Conservation (phyloP, 768 basidiomycete species). For the Boletus tomentosulus region DNA sequence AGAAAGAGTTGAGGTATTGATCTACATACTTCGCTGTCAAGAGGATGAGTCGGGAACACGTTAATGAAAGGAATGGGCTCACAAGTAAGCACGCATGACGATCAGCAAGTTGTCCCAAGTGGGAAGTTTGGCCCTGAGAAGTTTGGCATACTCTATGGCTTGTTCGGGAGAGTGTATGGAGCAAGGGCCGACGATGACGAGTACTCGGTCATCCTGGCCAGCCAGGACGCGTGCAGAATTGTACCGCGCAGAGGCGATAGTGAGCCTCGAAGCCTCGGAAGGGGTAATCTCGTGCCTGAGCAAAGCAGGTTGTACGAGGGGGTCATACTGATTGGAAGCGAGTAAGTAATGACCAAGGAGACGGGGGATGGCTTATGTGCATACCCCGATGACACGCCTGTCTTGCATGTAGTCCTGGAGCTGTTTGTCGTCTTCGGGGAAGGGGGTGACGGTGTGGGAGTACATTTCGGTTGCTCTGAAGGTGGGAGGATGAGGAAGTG, state of each 20-base stretch:
- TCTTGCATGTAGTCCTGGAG: slow-evolving; percentile 76
- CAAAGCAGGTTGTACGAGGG: slow-evolving; percentile 90
- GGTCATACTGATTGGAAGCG: slow-evolving; percentile 66
- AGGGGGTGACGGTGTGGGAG: slow-evolving; percentile 51
- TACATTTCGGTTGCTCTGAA: slow-evolving; percentile 8
- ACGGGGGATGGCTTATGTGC: slow-evolving; percentile 17
- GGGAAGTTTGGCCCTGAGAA: slow-evolving; percentile 63
- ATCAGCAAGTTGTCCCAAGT: slow-evolving; percentile 77
- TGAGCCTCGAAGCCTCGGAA: slow-evolving; percentile 57
- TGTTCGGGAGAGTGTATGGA: slow-evolving; percentile 88
- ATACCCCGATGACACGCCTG: slow-evolving; percentile 73
- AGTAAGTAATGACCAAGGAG: slow-evolving; percentile 5
- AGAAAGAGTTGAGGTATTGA: not conserved
- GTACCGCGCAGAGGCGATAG: slow-evolving; percentile 77
- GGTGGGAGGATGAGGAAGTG: not conserved
- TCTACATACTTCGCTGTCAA: slow-evolving; percentile 38
- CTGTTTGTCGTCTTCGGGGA: slow-evolving; percentile 60
- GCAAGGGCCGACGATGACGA: slow-evolving; percentile 95
- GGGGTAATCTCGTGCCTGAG: slow-evolving; percentile 84
- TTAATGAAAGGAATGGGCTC: slow-evolving; percentile 33
- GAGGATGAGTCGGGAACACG: slow-evolving; percentile 30
- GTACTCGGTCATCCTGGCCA: slow-evolving; percentile 78
- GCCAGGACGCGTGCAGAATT: slow-evolving; percentile 74
- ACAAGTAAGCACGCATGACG: slow-evolving; percentile 98
- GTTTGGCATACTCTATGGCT: slow-evolving; percentile 77